These are phyloP conservation scores for Stagonosporopsis vannaccii DNA, from an alignment of 2,329 filamentous ascomycete genomes.

Conservation along the genomic window DNA sequence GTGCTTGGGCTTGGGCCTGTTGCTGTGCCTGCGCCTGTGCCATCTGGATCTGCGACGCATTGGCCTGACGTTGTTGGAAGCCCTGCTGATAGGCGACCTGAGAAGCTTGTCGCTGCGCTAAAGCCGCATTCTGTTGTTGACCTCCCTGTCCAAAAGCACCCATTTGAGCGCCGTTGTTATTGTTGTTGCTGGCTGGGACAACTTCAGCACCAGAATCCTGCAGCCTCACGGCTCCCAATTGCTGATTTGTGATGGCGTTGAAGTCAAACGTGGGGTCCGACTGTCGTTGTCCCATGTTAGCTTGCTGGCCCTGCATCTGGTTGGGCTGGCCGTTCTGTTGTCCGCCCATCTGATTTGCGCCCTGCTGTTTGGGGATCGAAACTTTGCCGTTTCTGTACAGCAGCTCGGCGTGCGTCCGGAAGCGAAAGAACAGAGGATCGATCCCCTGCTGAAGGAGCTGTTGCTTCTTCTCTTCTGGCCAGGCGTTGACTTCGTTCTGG, in stretches of 20 bases:
- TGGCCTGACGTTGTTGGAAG: constrained; percentile 50
- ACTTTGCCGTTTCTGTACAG: constrained; percentile 35
- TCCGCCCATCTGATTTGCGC: constrained; percentile 31
- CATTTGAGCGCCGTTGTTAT: constrained; percentile 44
- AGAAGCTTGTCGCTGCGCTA: constrained; percentile 41
- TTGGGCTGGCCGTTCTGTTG: constrained; percentile 38
- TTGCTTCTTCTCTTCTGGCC: constrained; percentile 57
- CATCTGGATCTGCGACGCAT: constrained; percentile 22
- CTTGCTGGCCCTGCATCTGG: constrained; percentile 38
- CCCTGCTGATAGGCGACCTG: constrained; percentile 34
- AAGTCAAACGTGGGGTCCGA: constrained; percentile 54
- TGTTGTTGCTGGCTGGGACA: constrained; percentile 69
- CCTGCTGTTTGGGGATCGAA: constrained; percentile 16
- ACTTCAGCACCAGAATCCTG: constrained; percentile 68
- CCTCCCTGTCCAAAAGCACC: constrained; percentile 41
- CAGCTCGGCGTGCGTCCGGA: constrained; percentile 57
- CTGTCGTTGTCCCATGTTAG: constrained; percentile 39
- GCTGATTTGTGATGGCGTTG: constrained; percentile 66
- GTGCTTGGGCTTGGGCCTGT: constrained; percentile 24
- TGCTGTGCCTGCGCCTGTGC: constrained; percentile 37
- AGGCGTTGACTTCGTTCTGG: constrained; percentile 50
- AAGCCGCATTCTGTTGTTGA: constrained; percentile 35
- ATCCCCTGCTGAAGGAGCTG: constrained; percentile 54
- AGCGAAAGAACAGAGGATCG: constrained; percentile 60
- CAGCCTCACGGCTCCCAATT: constrained; percentile 67